Evolutionary conservation across 805 yeast species (phyloP).

Genomic region (Komagataella populi): DNA sequence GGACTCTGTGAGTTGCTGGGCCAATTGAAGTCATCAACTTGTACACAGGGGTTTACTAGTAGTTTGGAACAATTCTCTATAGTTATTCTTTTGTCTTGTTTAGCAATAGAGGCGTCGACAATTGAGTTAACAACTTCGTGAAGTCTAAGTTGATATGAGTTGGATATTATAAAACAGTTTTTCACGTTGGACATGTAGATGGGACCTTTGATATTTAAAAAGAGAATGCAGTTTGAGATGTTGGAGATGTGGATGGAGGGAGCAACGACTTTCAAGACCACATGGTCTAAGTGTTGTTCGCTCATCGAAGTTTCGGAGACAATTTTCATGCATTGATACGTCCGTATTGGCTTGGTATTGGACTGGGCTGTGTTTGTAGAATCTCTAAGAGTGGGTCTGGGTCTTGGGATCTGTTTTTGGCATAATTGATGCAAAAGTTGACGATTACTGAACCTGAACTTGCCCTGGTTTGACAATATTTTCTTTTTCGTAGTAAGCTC

Average conservation of each 20-base stretch:
- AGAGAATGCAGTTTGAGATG: slow-evolving; percentile 6
- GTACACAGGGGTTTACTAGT: slow-evolving; percentile 1
- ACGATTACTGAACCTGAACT: background rate
- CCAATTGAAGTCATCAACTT: slow-evolving; percentile 16
- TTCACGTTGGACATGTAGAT: slow-evolving; percentile 7
- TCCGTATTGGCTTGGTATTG: background rate
- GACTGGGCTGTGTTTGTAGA: background rate
- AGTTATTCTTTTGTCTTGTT: slow-evolving; percentile 8
- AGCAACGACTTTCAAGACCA: slow-evolving; percentile 1
- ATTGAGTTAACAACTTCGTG: slow-evolving; percentile 6
- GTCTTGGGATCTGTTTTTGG: background rate
- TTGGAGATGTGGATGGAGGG: slow-evolving; percentile 10
- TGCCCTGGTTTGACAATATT: background rate
- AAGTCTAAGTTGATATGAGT: slow-evolving; percentile 14
- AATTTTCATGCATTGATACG: background rate
- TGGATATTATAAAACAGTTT: slow-evolving; percentile 7
- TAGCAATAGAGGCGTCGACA: slow-evolving; percentile 4
- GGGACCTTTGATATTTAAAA: slow-evolving; percentile 9
- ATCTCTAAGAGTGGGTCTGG: background rate
- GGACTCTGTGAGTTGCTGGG: slow-evolving; percentile 10
- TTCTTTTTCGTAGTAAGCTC: background rate
- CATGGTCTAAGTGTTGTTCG: background rate
- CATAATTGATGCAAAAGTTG: background rate
- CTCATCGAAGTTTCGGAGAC: background rate
- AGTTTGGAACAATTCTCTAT: slow-evolving; percentile 12